These are phyloP conservation scores for Pseudomassariella vexata DNA, from an alignment of 2,329 filamentous ascomycete species.

Conservation along the genomic window DNA sequence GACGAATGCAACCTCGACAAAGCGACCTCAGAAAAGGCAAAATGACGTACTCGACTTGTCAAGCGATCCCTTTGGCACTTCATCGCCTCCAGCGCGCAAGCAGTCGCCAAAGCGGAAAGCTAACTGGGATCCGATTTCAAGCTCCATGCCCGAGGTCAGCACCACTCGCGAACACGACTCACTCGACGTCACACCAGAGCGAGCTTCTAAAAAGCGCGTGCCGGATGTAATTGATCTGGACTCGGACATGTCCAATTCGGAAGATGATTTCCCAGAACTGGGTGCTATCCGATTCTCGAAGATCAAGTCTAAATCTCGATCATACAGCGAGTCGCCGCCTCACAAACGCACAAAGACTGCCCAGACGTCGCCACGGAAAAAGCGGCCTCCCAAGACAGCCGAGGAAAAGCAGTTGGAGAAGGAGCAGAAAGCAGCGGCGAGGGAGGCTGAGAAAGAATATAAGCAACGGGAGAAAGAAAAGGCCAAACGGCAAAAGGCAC, in stretches of 20 bases:
- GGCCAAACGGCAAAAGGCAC: slow-evolving; percentile 55
- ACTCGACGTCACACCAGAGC: slow-evolving; percentile 9
- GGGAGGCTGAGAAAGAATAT: slow-evolving; percentile 48
- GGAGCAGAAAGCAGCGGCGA: slow-evolving; percentile 39
- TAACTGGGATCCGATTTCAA: slow-evolving; percentile 47
- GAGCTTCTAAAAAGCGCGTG: slow-evolving; percentile 11
- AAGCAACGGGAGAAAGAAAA: slow-evolving; percentile 52
- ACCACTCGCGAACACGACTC: slow-evolving; percentile 9
- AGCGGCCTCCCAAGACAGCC: slow-evolving; percentile 17
- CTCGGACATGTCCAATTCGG: slow-evolving; percentile 18
- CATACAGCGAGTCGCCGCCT: slow-evolving; percentile 11
- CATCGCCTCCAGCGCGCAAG: slow-evolving; percentile 7
- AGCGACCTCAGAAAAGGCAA: too few relatives aligned
- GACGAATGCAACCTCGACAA: too few relatives aligned
- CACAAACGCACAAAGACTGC: slow-evolving; percentile 13
- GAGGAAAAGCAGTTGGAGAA: slow-evolving; percentile 34
- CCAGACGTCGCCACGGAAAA: slow-evolving; percentile 13
- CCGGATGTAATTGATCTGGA: slow-evolving; percentile 30
- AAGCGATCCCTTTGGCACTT: slow-evolving; percentile 16
- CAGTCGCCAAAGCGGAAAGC: slow-evolving; percentile 17
- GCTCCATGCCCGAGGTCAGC: slow-evolving; percentile 40
- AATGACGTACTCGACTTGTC: slow-evolving; percentile 19
- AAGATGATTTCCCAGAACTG: slow-evolving; percentile 44
- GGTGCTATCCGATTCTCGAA: slow-evolving; percentile 31
- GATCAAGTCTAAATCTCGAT: slow-evolving; percentile 10